These are phyloP conservation scores for Solanum appendiculatum DNA, from an alignment of 257 asterid species.

Conservation along the genomic window DNA sequence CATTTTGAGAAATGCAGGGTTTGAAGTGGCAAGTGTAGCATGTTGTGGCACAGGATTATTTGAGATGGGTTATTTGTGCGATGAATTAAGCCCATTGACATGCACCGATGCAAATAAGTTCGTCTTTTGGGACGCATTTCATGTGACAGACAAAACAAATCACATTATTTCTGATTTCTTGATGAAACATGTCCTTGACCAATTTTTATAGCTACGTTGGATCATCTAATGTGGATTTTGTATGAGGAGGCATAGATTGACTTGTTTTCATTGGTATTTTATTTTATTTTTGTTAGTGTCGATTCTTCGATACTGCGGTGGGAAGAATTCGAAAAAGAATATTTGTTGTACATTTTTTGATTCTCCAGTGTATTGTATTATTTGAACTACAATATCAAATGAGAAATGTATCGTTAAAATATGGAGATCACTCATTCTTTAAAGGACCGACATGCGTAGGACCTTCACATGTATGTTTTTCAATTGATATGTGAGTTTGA, in stretches of 20 bases:
- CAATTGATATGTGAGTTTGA: no score
- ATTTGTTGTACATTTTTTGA: neutral
- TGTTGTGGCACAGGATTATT: conserved; percentile 86
- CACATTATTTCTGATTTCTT: conserved; percentile 39
- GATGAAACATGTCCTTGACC: conserved; percentile 24
- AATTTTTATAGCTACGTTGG: conserved; percentile 15
- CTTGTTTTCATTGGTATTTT: neutral
- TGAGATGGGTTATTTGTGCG: conserved; percentile 84
- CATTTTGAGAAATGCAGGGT: conserved; percentile 27
- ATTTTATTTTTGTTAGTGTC: neutral
- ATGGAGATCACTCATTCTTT: neutral
- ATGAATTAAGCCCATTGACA: conserved; percentile 59
- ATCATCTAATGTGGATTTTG: neutral
- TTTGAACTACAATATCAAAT: neutral
- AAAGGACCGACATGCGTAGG: neutral
- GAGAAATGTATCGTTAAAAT: neutral
- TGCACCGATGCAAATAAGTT: conserved; percentile 74
- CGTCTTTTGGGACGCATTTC: conserved; percentile 90
- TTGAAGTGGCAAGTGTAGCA: conserved; percentile 57
- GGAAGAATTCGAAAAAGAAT: neutral
- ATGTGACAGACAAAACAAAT: conserved; percentile 68
- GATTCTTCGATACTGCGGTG: neutral
- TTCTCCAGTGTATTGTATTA: neutral
- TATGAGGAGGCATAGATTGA: neutral
- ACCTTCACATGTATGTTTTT: neutral